Percentiles rank a stretch among this genome's conserved stretches.
Conservation (phyloP, 371 early-diverging fungal species). For the Mucor piriformis region DNA sequence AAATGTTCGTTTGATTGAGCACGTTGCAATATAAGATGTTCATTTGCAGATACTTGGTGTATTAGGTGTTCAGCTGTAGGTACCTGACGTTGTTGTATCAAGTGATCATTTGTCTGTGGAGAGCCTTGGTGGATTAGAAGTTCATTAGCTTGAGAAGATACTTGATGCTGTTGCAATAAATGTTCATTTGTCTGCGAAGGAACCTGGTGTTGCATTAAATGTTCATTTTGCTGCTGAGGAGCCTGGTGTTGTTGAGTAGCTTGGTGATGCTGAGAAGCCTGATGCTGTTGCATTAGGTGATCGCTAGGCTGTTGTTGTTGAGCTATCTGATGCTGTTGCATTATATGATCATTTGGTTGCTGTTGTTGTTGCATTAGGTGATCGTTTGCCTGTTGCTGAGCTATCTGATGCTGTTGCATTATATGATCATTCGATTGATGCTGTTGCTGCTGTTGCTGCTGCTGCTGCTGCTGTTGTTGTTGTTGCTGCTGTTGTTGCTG, state of each 20-base stretch:
- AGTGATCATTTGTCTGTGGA: neutral
- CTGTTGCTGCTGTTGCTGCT: too few relatives aligned
- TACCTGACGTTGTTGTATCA: neutral
- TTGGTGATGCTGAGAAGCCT: constrained; percentile 8
- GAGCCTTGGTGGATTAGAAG: neutral
- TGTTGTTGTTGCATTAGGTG: neutral
- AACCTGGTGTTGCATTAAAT: neutral
- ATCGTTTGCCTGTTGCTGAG: neutral
- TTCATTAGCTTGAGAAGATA: neutral
- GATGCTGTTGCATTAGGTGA: too few relatives aligned
- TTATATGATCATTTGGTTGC: neutral
- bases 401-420: too few relatives aligned
- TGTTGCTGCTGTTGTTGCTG: constrained; percentile 6
- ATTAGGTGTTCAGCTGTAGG: neutral
- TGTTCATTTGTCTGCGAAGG: neutral
- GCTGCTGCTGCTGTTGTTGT: constrained; percentile 6
- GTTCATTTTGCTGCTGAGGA: neutral
- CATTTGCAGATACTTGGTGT: too few relatives aligned
- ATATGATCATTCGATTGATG: too few relatives aligned
- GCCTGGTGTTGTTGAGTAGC: too few relatives aligned
- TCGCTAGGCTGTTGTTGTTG: too few relatives aligned
- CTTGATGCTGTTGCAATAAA: neutral
- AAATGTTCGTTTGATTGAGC: neutral
- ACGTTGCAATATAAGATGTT: too few relatives aligned
- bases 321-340: constrained; percentile 4